Evolutionary conservation across 768 basidiomycete species (phyloP).

Genomic region (Tulasnella sp.): DNA sequence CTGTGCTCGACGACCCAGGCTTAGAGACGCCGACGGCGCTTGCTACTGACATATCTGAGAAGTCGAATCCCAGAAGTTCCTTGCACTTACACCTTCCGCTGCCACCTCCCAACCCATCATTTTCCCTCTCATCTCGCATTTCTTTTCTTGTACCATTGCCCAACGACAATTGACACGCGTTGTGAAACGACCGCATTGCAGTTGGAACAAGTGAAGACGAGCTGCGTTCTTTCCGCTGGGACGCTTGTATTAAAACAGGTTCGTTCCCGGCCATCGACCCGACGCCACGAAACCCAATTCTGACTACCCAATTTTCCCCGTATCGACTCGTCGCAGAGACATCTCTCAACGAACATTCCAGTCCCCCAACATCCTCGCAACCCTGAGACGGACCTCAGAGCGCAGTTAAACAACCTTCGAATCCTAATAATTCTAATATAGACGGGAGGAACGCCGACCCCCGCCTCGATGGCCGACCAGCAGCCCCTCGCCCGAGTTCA

Average conservation of each 20-base stretch:
- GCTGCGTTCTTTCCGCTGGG: not conserved
- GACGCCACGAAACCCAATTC: not conserved
- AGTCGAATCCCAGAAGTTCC: not conserved
- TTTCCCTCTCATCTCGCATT: not conserved
- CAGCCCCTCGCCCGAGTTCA: not conserved
- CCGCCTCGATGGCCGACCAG: not conserved
- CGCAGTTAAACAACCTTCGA: not conserved
- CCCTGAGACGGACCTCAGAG: not conserved
- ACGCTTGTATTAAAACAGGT: not conserved
- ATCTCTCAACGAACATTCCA: not conserved
- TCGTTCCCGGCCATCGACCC: too few relatives aligned
- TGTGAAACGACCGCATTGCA: not conserved
- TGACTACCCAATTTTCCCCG: not conserved
- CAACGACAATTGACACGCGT: not conserved
- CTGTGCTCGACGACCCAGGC: not conserved
- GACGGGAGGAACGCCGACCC: not conserved
- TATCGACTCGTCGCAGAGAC: not conserved
- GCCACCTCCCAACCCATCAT: not conserved
- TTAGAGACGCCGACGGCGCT: not conserved
- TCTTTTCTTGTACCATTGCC: not conserved
- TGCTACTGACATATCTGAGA: not conserved
- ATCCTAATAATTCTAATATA: not conserved
- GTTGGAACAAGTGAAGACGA: not conserved
- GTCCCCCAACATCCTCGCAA: not conserved
- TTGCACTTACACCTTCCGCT: not conserved